These are phyloP conservation scores for Rhizopogon vesiculosus DNA, from an alignment of 768 basidiomycete species.

Conservation along the genomic window DNA sequence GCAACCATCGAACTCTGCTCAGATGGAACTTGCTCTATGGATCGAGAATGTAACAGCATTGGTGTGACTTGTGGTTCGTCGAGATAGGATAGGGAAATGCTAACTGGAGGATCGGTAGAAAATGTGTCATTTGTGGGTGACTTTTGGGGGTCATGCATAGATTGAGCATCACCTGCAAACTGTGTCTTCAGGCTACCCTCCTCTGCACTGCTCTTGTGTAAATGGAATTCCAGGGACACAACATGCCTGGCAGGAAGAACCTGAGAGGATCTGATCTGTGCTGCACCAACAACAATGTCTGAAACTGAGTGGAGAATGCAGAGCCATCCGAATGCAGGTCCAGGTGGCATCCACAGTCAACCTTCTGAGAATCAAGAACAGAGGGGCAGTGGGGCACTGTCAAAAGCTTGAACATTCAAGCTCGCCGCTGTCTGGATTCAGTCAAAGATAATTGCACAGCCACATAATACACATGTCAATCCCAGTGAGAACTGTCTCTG, in stretches of 20 bases:
- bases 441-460: slow-evolving; percentile 10
- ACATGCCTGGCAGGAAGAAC: slow-evolving; percentile 2
- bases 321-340: slow-evolving; percentile 64
- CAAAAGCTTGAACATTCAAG: background rate
- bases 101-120: background rate
- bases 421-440: background rate
- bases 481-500: no score
- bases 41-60: background rate
- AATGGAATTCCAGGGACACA: background rate
- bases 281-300: background rate
- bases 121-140: background rate
- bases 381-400: background rate
- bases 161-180: background rate
- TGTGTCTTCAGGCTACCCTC: background rate
- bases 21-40: background rate
- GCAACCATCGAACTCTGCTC: background rate
- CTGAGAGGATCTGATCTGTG: slow-evolving; percentile 28
- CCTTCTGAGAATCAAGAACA: background rate
- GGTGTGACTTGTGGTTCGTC: background rate
- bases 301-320: slow-evolving; percentile 58
- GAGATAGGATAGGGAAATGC: background rate
- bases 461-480: background rate
- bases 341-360: slow-evolving; percentile 51
- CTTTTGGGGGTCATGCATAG: background rate
- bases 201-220: background rate